A percentile compares a stretch with the other conserved stretches of the same genome.
Evolutionary conservation across 2,329 filamentous ascomycete genomes (phyloP).

Genomic region (Colletotrichum scovillei): DNA sequence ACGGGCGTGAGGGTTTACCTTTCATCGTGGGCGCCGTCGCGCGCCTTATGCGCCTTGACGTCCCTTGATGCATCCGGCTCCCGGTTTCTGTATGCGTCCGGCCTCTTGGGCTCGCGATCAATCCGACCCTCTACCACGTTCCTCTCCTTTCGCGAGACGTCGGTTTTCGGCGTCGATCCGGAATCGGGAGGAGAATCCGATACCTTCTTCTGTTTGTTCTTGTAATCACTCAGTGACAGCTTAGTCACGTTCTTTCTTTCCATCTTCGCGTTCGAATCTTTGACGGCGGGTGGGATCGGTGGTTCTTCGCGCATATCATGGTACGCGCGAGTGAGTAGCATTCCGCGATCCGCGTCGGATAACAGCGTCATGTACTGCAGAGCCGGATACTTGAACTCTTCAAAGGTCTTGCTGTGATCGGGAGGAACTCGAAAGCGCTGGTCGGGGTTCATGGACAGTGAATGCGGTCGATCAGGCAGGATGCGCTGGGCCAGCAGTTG

Average conservation of each 20-base stretch:
- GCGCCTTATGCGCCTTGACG: constrained; percentile 44
- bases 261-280: constrained; percentile 53
- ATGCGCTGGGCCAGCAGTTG: constrained; percentile 63
- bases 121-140: constrained; percentile 29
- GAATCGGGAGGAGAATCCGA: constrained; percentile 35
- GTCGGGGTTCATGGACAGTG: constrained; percentile 61
- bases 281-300: constrained; percentile 51
- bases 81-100: constrained; percentile 40
- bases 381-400: constrained; percentile 61
- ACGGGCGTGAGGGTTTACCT: constrained; percentile 40
- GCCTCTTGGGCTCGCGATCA: constrained; percentile 38
- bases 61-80: constrained; percentile 42
- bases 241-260: constrained; percentile 63
- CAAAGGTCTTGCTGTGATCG: constrained; percentile 52
- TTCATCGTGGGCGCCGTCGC: constrained; percentile 44
- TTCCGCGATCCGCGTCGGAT: constrained; percentile 67
- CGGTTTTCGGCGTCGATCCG: constrained; percentile 39
- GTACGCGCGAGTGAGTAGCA: constrained; percentile 66
- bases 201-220: constrained; percentile 61
- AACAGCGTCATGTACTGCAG: constrained; percentile 69
- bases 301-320: constrained; percentile 68
- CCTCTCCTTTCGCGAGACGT: constrained; percentile 40
- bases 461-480: constrained; percentile 64
- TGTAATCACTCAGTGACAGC: constrained; percentile 69
- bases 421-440: constrained; percentile 58